A percentile compares a stretch with the other conserved stretches of the same genome.
These are phyloP conservation scores for Lachancea quebecensis DNA, from an alignment of 805 yeast species.

Conservation along the genomic window DNA sequence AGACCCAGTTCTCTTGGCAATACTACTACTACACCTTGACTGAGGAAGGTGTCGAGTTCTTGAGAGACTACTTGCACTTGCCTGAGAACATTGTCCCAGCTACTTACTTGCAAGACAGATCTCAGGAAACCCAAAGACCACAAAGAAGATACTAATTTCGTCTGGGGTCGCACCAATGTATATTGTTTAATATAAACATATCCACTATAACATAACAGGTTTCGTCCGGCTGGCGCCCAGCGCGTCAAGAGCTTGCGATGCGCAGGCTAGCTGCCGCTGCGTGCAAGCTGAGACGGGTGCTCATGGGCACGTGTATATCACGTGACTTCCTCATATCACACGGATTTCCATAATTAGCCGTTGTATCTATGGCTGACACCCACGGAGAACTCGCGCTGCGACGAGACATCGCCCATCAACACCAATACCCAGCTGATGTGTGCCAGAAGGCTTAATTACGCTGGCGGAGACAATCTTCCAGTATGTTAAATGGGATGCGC, in stretches of 20 bases:
- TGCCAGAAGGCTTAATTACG: conserved; percentile 27
- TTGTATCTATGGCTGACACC: too few species aligned
- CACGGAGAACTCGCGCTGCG: too few species aligned
- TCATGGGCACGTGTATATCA: too few species aligned
- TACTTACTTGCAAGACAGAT: conserved; percentile 93
- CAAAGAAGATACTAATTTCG: conserved; percentile 33
- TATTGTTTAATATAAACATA: neutral
- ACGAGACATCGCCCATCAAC: neutral
- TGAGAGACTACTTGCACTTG: conserved; percentile 95
- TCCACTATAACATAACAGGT: neutral
- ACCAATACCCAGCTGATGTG: conserved; percentile 16
- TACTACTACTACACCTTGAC: conserved; percentile 99
- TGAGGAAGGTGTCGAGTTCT: conserved; percentile 98
- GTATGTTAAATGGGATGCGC: conserved; percentile 10
- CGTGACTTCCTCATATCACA: too few species aligned
- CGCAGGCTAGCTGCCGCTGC: too few species aligned
- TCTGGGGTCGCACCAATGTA: neutral
- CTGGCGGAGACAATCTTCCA: conserved; percentile 31
- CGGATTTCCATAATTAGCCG: too few species aligned
- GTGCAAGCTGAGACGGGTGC: too few species aligned
- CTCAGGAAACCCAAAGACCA: conserved; percentile 63
- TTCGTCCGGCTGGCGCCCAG: neutral
- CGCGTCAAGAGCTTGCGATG: too few species aligned
- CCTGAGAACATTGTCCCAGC: conserved; percentile 98
- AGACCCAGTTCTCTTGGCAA: conserved; percentile 99